Evolutionary conservation across 805 yeast species (phyloP).

Genomic region (Teunomyces panamensis): DNA sequence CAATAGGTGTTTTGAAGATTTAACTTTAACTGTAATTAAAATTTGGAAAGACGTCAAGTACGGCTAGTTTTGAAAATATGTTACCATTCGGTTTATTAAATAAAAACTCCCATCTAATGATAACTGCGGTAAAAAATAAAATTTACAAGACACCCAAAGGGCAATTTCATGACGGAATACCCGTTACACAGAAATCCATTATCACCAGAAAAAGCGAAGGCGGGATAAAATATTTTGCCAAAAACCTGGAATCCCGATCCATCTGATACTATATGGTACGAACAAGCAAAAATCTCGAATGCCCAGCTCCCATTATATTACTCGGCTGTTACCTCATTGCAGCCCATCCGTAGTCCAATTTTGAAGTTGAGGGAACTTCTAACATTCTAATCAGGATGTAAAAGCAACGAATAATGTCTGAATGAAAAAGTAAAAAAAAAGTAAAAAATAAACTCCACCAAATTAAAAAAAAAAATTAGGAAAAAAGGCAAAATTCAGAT

Average conservation of each 20-base stretch:
- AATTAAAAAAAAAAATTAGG: not conserved
- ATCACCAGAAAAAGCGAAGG: not conserved
- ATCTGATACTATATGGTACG: too few species aligned
- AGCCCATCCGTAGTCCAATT: too few species aligned
- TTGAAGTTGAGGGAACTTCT: not conserved
- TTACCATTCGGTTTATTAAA: not conserved
- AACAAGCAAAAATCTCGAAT: not conserved
- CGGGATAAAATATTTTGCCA: not conserved
- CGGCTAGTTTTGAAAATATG: not conserved
- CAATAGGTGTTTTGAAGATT: not conserved
- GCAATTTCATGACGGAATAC: not conserved
- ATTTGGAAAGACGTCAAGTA: not conserved
- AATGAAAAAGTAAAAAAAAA: not conserved
- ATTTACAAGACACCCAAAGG: not conserved
- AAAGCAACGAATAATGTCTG: not conserved
- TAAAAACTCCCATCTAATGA: not conserved
- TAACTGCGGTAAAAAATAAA: not conserved
- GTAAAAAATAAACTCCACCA: not conserved
- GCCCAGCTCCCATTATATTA: not conserved
- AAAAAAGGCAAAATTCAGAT: not conserved
- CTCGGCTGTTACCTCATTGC: not conserved
- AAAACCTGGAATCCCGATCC: not conserved
- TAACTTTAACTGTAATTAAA: not conserved
- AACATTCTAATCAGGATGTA: not conserved
- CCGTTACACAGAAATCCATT: not conserved